Conservation (phyloP, 495 filamentous ascomycete species). For the Clohesyomyces aquaticus region DNA sequence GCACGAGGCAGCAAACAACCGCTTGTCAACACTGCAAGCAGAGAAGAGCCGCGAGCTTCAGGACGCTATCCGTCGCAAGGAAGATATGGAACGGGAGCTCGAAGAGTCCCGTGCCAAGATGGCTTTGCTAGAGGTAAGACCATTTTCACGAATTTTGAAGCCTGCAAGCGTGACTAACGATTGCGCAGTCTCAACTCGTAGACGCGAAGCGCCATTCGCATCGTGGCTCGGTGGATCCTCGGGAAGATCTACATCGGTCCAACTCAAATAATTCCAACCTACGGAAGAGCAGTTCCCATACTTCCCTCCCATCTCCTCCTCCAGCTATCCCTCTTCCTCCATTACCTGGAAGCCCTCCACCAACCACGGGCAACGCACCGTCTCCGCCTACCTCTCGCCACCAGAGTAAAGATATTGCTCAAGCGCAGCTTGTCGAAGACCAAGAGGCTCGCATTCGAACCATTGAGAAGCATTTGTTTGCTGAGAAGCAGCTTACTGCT, state of each 20-base stretch:
- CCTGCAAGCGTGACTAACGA: slow-evolving; percentile 12
- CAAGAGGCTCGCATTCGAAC: slow-evolving; percentile 92
- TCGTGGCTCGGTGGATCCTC: slow-evolving; percentile 48
- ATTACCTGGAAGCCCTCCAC: slow-evolving; percentile 63
- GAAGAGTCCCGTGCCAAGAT: slow-evolving; percentile 67
- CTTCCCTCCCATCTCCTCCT: slow-evolving; percentile 85
- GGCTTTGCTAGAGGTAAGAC: slow-evolving; percentile 66
- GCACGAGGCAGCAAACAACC: slow-evolving; percentile 77
- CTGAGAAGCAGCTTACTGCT: slow-evolving; percentile 93
- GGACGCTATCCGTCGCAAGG: slow-evolving; percentile 57
- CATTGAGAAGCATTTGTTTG: slow-evolving; percentile 94
- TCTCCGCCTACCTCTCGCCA: slow-evolving; percentile 62
- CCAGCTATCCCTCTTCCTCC: slow-evolving; percentile 93
- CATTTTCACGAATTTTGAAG: slow-evolving; percentile 36
- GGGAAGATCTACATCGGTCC: slow-evolving; percentile 65
- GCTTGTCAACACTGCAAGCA: slow-evolving; percentile 69
- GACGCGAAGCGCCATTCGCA: slow-evolving; percentile 50
- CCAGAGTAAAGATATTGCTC: slow-evolving; percentile 78
- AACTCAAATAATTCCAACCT: slow-evolving; percentile 78
- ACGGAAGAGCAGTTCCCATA: slow-evolving; percentile 81
- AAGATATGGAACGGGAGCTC: slow-evolving; percentile 58
- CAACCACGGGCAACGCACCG: slow-evolving; percentile 46
- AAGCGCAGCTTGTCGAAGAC: slow-evolving; percentile 79
- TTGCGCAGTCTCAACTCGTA: slow-evolving; percentile 60
- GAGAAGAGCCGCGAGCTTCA: slow-evolving; percentile 67